Evolutionary conservation across 306 rosid species (phyloP).

Genomic region (Mimosa pudica): DNA sequence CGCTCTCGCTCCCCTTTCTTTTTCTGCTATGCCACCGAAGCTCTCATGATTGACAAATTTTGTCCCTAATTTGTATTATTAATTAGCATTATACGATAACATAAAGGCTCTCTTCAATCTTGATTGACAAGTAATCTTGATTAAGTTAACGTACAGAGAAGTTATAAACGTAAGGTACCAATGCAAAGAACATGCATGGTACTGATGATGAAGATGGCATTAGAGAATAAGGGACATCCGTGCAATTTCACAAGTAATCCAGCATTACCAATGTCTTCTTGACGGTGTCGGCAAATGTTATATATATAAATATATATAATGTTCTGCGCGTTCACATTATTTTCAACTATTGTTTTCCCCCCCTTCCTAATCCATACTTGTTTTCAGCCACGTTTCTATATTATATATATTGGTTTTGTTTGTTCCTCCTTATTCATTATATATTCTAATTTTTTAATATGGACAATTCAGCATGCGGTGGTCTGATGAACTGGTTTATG

Average conservation of each 20-base stretch:
- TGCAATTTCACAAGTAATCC: constrained; percentile 13
- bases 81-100: neutral
- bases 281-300: constrained; percentile 46
- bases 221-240: neutral
- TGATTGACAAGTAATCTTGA: neutral
- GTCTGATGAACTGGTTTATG: neutral
- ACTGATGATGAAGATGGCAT: neutral
- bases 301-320: neutral
- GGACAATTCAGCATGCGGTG: constrained; percentile 4
- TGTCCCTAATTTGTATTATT: neutral
- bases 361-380: neutral
- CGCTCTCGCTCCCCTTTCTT: no score
- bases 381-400: neutral
- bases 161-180: no score
- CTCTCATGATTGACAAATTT: neutral
- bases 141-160: neutral
- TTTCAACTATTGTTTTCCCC: neutral
- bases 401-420: no score
- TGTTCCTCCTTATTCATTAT: neutral
- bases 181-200: neutral
- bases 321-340: neutral
- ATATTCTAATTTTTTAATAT: neutral
- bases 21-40: neutral
- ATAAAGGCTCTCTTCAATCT: neutral
- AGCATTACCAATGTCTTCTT: constrained; percentile 25